Evolutionary conservation across 495 filamentous ascomycete genomes (phyloP), one percentile per base, ranked within the genome.

Genomic region (Talaromyces wortmannii): DNA sequence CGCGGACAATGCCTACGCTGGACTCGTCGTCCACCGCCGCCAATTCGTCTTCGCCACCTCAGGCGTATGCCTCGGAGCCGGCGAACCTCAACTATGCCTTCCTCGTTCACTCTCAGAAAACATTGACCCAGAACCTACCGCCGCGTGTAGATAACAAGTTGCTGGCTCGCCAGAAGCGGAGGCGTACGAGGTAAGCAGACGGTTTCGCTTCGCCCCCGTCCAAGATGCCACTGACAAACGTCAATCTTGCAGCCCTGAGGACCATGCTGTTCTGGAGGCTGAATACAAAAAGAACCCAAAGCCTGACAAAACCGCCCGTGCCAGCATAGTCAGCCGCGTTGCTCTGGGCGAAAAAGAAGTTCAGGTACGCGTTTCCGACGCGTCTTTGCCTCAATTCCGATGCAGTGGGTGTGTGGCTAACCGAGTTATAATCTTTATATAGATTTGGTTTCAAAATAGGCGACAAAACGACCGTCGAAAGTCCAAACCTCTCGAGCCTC

Each of bases 391-490:
- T 12, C 18, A 55, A 52, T 29, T 17, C n/a, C n/a, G 45, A 32
- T 7, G 17, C 29, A 45, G 40, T 42, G 48, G 48, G 23, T 23
- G 6, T 48, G 30, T 47, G 13, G 52, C 53, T 60, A 56, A 59
- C 49, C 55, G 13, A 40, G 36, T 10, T 1, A 8, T 40, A 8
- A 2, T 23, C 23, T 55, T 29, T 11, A 13, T 18, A 8, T 67
- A 98, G 94, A 96, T 99, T 61, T 99, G 95, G 95, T 99, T 99
- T 71, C 95, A 97, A 66, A 99, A 99, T 62, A 85, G 92, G 66
- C 83, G 95, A 57, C 95, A 99, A 67, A 95, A 91, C 71, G 86
- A 91, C 63, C 83, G 95, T 53, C 83, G 95, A 55, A 95, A 92
- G 75, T 88, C 91, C 52, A 87, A 90, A 57, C 94, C 94, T 29